Base-by-base conservation (phyloP, 2,329 filamentous ascomycete genomes). In the Colletotrichum falcatum region DNA sequence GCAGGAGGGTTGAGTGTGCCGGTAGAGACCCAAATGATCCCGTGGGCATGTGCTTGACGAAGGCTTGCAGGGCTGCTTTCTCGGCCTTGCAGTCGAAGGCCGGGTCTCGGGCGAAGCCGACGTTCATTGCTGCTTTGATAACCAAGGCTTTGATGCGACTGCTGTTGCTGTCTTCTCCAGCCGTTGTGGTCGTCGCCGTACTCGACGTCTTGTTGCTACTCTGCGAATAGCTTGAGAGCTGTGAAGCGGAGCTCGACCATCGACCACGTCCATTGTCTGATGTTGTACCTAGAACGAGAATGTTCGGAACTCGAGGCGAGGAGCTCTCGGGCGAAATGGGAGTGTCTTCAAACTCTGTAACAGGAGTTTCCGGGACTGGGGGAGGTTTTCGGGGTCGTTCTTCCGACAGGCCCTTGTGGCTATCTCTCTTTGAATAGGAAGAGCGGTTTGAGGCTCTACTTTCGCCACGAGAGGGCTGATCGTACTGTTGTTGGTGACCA, bases 311-410 rank as follows among this genome's bases (percentile, higher is more conserved):
- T 48, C 90, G 91, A 0, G 91, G 89, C 9, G 88, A 91, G 54
- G 91, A 89, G 74, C 93, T 93, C 66, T 95, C 93, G 0, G 92
- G 92, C 0, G 94, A 97, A 53, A 94, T 89, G 5, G 93, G 91
- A 0, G 92, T 94, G 77, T 98, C 95, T 79, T 98, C 95, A 75
- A 98, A 98, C 74, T 98, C 94, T 5, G 95, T 98, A 0, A 95
- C 95, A 0, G 95, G 95, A 0, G 95, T 98, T 81, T 98, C 95
- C 0, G 95, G 95, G 5, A 91, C 87, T 2, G 83, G 81, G 3
- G 80, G 81, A 23, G 81, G 79, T 64, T 84, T 86, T 65, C 83
- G 83, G 74, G 84, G 78, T 78, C 83, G 83, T 75, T 90, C 83
- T 70, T 88, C 83, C 26, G 79, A 76, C 12, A 83, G 74, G 60